Conservation (phyloP, 768 basidiomycete genomes). For the Termitomyces sp. region DNA sequence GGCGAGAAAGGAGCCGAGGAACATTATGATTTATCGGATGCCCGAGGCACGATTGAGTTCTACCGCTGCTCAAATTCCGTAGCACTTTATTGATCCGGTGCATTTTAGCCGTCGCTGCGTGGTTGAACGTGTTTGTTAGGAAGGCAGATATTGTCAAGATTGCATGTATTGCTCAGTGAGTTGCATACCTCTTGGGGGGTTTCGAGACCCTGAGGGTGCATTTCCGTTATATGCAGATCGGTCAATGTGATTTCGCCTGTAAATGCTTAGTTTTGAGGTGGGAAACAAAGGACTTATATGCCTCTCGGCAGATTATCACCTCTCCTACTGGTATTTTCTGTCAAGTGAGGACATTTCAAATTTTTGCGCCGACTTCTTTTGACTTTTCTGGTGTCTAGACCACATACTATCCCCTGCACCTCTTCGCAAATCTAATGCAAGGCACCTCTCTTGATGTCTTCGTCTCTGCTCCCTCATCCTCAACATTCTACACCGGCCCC, state of each 20-base stretch:
- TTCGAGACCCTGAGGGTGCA: not conserved
- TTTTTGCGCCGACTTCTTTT: not conserved
- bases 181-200: slow-evolving; percentile 1
- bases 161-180: slow-evolving; percentile 56
- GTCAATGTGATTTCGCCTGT: slow-evolving; percentile 47
- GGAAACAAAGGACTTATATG: not conserved
- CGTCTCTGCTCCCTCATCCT: slow-evolving; percentile 23
- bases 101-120: slow-evolving; percentile 45
- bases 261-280: slow-evolving; percentile 1
- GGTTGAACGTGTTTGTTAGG: slow-evolving; percentile 57
- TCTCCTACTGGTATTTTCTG: slow-evolving; percentile 36
- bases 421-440: slow-evolving; percentile 55
- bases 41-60: slow-evolving; percentile 39
- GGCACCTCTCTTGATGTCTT: slow-evolving; percentile 36
- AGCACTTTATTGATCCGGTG: too few species aligned
- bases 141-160: slow-evolving; percentile 56
- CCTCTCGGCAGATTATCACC: slow-evolving; percentile 32
- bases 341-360: slow-evolving; percentile 16
- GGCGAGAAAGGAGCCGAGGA: slow-evolving; percentile 48
- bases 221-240: slow-evolving; percentile 18
- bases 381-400: slow-evolving; percentile 23
- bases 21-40: slow-evolving; percentile 49
- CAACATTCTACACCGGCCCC: slow-evolving; percentile 30
- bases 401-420: slow-evolving; percentile 44
- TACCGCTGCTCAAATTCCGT: too few species aligned